Evolutionary conservation across 176 grass and related monocot species (phyloP), one percentile per base, ranked within the genome.

Genomic region (Carex kokanica): DNA sequence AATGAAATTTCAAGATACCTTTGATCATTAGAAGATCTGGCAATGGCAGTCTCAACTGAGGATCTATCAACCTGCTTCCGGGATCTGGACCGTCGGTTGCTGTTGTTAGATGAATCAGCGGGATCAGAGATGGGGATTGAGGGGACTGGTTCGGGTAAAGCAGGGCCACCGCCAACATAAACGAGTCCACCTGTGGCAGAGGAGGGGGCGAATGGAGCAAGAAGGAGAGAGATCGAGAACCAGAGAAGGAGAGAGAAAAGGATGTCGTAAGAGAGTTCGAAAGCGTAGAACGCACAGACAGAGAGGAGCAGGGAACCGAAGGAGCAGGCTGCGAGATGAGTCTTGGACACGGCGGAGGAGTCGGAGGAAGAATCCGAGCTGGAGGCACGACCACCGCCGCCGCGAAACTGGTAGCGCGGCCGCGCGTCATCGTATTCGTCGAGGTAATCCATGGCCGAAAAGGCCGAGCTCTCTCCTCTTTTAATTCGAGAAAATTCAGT

Each of bases 391-490:
- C 71, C 54, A 70, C 72, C 8, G 16, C 87, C 80, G 71, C 88
- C 83, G 25, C 85, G 88, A 85, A 98, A 75, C 52, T 87, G 87
- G 10, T 88, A 88, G 38, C 92, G 90, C 15, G 92, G 88, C 81
- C 91, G 92, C 55, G 77, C 43, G 45, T 94, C 90, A 51, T 90
- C 91, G 45, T 93, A 89, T 27, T 93, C 92, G 62, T 92, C 88
- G 67, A 98, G 17, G 90, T 88, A 98, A 79, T 98, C 95, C 95
- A 98, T 98, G 56, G 47, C 21, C 2, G 73, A 54, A 7, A 45
- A 3, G 17, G 47, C 69, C 14, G 25, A 32, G 43, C 72, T 75
- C 72, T 11, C 2, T 20, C 3, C 7, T 49, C 2, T 49, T 49
- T 49, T 49, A 49, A 49, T 49, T 12, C 9, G 1, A 49, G 45